Evolutionary conservation across 306 rosid genomes (phyloP).

Genomic region (Rosa rugosa): DNA sequence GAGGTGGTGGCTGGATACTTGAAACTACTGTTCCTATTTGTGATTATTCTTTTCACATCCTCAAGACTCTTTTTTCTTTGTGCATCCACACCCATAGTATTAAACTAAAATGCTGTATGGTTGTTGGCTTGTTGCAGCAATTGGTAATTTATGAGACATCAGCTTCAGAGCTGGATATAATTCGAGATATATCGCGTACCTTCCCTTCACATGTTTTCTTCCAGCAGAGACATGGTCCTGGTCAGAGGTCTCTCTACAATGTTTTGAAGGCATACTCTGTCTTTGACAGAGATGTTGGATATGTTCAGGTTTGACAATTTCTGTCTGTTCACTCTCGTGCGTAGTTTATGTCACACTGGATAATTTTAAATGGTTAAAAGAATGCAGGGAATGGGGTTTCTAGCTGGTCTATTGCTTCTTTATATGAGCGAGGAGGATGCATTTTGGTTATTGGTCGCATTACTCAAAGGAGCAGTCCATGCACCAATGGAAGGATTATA

Average conservation of each 20-base stretch:
- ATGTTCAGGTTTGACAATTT: slow-evolving; percentile 79
- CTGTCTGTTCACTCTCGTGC: slow-evolving; percentile 15
- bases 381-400: slow-evolving; percentile 96
- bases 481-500: slow-evolving; percentile 99
- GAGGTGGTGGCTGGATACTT: background rate
- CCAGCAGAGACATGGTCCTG: slow-evolving; percentile 99
- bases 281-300: slow-evolving; percentile 94
- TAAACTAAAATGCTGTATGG: slow-evolving; percentile 26
- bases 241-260: slow-evolving; percentile 97
- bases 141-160: slow-evolving; percentile 96
- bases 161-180: slow-evolving; percentile 91
- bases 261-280: slow-evolving; percentile 95
- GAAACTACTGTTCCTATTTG: slow-evolving; percentile 4
- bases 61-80: background rate
- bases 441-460: slow-evolving; percentile 94
- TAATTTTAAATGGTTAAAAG: slow-evolving; percentile 33
- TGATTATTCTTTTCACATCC: background rate
- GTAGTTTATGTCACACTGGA: slow-evolving; percentile 12
- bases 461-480: slow-evolving; percentile 97
- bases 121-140: slow-evolving; percentile 69
- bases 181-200: slow-evolving; percentile 95
- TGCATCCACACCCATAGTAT: slow-evolving; percentile 6
- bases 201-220: slow-evolving; percentile 97
- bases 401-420: slow-evolving; percentile 94
- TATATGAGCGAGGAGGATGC: slow-evolving; percentile 99